Percentiles rank a stretch among this genome's conserved stretches.
These are phyloP conservation scores for Loxodes magnus DNA, from an alignment of 73 alveolate species.

Conservation along the genomic window DNA sequence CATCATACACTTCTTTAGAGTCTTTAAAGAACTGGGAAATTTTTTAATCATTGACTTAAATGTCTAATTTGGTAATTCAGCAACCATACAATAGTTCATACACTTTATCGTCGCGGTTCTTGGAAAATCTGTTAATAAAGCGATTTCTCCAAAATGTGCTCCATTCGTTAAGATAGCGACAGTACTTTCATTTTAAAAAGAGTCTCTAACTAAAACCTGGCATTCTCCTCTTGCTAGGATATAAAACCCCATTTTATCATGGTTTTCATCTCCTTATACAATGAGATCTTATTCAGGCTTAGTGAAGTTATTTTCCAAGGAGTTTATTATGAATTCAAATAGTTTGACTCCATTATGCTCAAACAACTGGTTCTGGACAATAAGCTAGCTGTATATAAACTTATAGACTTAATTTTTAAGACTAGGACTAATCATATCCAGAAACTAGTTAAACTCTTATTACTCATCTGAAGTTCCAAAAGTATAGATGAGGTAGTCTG, in stretches of 20 bases:
- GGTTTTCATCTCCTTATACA: not conserved
- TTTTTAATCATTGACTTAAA: too few species aligned
- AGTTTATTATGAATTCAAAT: not conserved
- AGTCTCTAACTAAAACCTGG: slow-evolving; percentile 17
- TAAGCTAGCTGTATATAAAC: not conserved
- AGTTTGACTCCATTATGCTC: not conserved
- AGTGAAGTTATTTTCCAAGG: not conserved
- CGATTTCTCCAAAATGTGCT: too few species aligned
- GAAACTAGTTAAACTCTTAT: slow-evolving; percentile 16
- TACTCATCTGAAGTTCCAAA: slow-evolving; percentile 15
- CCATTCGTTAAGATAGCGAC: too few species aligned
- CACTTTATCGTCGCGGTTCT: too few species aligned
- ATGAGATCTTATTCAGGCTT: not conserved
- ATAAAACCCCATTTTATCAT: not conserved
- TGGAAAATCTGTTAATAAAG: too few species aligned
- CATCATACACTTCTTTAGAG: too few species aligned
- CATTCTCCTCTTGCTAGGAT: slow-evolving; percentile 26
- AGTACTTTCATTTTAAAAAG: too few species aligned
- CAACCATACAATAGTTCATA: too few species aligned
- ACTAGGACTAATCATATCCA: slow-evolving; percentile 18
- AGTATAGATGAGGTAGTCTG: slow-evolving; percentile 16
- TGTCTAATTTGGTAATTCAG: too few species aligned
- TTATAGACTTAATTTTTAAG: slow-evolving; percentile 8
- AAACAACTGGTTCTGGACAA: slow-evolving; percentile 4
- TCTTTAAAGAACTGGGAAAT: too few species aligned